These are phyloP conservation scores for Lentinus tigrinus DNA, from an alignment of 768 basidiomycete genomes.

Conservation along the genomic window DNA sequence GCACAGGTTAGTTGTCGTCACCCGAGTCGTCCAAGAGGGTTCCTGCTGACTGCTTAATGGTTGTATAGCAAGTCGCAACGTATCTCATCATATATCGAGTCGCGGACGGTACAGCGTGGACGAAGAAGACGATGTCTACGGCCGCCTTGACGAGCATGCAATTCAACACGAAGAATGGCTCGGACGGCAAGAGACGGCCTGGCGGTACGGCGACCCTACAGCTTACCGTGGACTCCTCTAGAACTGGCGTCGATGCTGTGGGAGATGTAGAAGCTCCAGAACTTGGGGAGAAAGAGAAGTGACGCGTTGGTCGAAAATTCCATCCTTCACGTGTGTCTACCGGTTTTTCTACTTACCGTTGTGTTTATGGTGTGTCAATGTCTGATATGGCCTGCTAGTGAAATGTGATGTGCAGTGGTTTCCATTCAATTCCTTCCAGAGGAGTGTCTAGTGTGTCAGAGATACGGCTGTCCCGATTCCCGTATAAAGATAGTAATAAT, in stretches of 20 bases:
- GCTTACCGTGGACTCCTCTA: not conserved
- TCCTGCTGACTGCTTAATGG: not conserved
- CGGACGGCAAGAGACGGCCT: not conserved
- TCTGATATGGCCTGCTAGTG: too few species aligned
- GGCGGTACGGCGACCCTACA: not conserved
- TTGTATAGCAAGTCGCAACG: slow-evolving; percentile 14
- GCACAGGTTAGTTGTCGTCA: slow-evolving; percentile 7
- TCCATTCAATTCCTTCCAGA: too few species aligned
- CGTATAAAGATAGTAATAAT: too few species aligned
- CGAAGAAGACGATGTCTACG: slow-evolving; percentile 8
- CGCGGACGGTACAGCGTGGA: slow-evolving; percentile 23
- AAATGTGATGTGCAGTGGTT: too few species aligned
- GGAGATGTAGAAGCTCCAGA: not conserved
- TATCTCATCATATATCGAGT: slow-evolving; percentile 28
- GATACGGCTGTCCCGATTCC: too few species aligned
- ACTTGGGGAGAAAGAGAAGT: not conserved
- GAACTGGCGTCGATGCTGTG: not conserved
- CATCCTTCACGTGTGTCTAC: not conserved
- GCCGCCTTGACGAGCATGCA: slow-evolving; percentile 7
- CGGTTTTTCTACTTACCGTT: not conserved
- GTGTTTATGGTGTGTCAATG: not conserved
- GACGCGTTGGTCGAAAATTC: not conserved
- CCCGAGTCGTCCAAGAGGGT: not conserved
- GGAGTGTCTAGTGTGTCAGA: too few species aligned
- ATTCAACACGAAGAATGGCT: not conserved